These are phyloP conservation scores for Penicillium alfredii DNA, from an alignment of 495 filamentous ascomycete species.

Conservation along the genomic window DNA sequence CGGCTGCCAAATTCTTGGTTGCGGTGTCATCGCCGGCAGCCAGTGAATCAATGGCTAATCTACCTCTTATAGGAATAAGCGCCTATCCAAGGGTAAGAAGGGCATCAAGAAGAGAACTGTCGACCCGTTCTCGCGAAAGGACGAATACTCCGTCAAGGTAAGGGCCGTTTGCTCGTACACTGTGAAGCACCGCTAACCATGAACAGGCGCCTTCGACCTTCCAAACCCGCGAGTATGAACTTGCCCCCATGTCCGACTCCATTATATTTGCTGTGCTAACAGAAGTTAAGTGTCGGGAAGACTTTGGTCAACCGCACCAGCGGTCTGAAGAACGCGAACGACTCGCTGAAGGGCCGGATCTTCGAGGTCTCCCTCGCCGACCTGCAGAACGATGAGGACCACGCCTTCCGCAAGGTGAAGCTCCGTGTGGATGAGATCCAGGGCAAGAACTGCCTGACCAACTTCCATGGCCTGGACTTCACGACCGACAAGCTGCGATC, in stretches of 20 bases:
- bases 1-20: too few relatives aligned
- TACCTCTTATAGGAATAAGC: conserved; percentile 79
- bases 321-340: conserved; percentile 99
- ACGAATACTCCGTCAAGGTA: conserved; percentile 98
- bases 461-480: conserved; percentile 99
- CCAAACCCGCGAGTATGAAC: conserved; percentile 86
- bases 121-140: conserved; percentile 96
- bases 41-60: conserved; percentile 8
- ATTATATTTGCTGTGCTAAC: conserved; percentile 9
- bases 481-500: conserved; percentile 99
- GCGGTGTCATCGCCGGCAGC: too few relatives aligned
- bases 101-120: conserved; percentile 98
- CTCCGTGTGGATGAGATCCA: conserved; percentile 97
- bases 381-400: conserved; percentile 98
- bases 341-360: conserved; percentile 96
- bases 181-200: conserved; percentile 18
- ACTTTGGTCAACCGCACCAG: conserved; percentile 98
- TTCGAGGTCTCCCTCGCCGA: conserved; percentile 98
- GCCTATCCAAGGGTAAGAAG: conserved; percentile 99
- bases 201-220: conserved; percentile 88
- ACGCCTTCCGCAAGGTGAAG: conserved; percentile 99
- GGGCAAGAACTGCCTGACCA: conserved; percentile 99
- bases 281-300: conserved; percentile 77
- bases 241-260: conserved; percentile 6
- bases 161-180: too few relatives aligned